Evolutionary conservation across 306 rosid species (phyloP), one percentile per base, ranked within the genome.

Genomic region (Dryas alaskensis): DNA sequence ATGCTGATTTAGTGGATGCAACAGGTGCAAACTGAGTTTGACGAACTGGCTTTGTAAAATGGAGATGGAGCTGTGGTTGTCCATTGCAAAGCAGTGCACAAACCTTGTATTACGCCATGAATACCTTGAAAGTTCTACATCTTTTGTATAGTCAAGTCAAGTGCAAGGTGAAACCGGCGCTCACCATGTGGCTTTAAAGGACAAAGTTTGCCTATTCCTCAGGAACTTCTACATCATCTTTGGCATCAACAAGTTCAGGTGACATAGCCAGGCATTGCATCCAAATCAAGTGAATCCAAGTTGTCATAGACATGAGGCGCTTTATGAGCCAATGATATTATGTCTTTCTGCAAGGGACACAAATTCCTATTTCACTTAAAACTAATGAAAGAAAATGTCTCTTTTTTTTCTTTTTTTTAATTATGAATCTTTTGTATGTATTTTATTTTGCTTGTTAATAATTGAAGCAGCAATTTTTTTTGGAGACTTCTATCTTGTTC

Each of bases 21-120:
- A 73, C 78, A 77, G 79, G 84, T 73, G 50, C 82, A 65, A 76
- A 59, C 69, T 62, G 67, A 70, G 50, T 43, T 80, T 0, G 60
- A 75, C 66, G 76, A 64, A 19, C 52, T 77, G 52, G 8, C 65
- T 60, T 22, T 80, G 76, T 77, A 70, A 79, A 65, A 16, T 46
- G 70, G 51, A 60, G 50, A 46, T 68, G 60, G 42, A 71, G 51
- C 45, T 58, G 13, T n/a, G 44, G 10, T 22, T 50, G 48, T 6
- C 8, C 13, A 37, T 25, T 40, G 75, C 53, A 59, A 79, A 45
- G 8, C 60, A 17, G 31, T 54, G 45, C 65, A 60, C 9, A 13
- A 31, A 11, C 45, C 5, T 37, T 57, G 61, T 60, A 5, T 2
- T 11, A 27, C 5, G 17, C 43, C 44, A 6, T 60, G n/a, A 60